Evolutionary conservation across 805 yeast genomes (phyloP), one percentile per base, ranked within the genome.

Genomic region (Kazachstania viticola): DNA sequence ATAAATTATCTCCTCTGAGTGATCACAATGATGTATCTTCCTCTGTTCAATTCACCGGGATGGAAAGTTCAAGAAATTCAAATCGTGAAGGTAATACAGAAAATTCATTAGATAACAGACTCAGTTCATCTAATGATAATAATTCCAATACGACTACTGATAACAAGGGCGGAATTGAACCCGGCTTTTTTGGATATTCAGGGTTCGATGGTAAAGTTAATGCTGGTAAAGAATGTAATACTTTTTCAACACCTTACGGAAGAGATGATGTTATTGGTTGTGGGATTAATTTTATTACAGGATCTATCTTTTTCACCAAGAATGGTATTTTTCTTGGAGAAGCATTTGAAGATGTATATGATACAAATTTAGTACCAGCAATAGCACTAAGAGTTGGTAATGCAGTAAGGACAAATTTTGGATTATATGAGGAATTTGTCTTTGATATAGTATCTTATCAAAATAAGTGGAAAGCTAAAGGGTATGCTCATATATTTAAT

Each of bases 181-280:
- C 41, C 18, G 51, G 48, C 8, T 39, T 51, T 18, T 49, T 43
- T 32, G 54, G 49, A 9, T 52, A 48, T 25, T 47, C 47, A 27
- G 57, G 58, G 3, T 37, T 35, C 27, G 55, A 52, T 34, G 59
- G 59, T 7, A 39, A 45, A 8, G 44, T 49, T 14, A 41, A 48
- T 7, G 44, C 46, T 12, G 48, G 46, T 3, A 35, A 44, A 5
- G 46, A 45, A 17, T 37, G 34, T 14, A 37, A 39, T 28, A 30
- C 41, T 7, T 48, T 43, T 27, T 38, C 49, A 7, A 42, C 39
- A 18, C 46, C 52, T 19, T 76, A 69, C 50, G 71, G 75, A 0
- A 48, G 58, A 22, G 67, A 67, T 15, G 95, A 84, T 53, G 62
- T 70, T 3, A 66, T 87, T 39, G 96, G 96, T 0, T 79, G 87